phyloP scores from a whole-genome alignment of 2,329 filamentous ascomycete genomes.

The Periglandula ipomoeae region DNA sequence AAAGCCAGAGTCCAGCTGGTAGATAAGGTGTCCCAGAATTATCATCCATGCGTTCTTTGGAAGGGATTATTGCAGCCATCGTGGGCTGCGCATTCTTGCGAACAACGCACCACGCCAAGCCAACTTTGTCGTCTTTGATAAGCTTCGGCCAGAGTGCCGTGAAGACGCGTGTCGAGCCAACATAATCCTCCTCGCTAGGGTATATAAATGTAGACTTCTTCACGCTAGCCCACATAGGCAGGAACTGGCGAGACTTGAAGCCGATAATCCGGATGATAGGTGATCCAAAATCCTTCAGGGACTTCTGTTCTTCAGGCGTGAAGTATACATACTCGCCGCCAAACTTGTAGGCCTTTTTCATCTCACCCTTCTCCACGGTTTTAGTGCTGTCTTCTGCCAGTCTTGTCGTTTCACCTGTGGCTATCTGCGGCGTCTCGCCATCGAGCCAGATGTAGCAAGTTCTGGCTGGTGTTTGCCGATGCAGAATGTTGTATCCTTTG shows the following conservation, averaged over 20 bases:
- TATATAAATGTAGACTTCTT: conserved; percentile 90
- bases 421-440: conserved; percentile 79
- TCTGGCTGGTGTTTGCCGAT: conserved; percentile 70
- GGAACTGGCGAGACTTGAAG: conserved; percentile 70
- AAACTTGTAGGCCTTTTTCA: conserved; percentile 92
- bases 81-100: conserved; percentile 71
- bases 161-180: conserved; percentile 90
- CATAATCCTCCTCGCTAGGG: conserved; percentile 79
- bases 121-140: conserved; percentile 68
- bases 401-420: conserved; percentile 60
- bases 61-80: conserved; percentile 74
- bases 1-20: conserved; percentile 81
- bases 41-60: conserved; percentile 55
- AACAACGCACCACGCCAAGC: conserved; percentile 80
- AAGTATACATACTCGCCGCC: conserved; percentile 86
- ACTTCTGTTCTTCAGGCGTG: conserved; percentile 70
- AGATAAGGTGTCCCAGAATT: conserved; percentile 58
- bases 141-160: conserved; percentile 85
- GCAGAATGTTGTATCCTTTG: conserved; percentile 85
- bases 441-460: conserved; percentile 83
- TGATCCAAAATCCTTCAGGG: conserved; percentile 70
- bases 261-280: conserved; percentile 83
- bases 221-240: conserved; percentile 77
- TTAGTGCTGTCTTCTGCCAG: conserved; percentile 70
- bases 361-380: conserved; percentile 69